Percentiles rank a stretch among this genome's conserved stretches.
Conservation (phyloP, 805 yeast genomes). For the Barnettozyma wickerhamii region DNA sequence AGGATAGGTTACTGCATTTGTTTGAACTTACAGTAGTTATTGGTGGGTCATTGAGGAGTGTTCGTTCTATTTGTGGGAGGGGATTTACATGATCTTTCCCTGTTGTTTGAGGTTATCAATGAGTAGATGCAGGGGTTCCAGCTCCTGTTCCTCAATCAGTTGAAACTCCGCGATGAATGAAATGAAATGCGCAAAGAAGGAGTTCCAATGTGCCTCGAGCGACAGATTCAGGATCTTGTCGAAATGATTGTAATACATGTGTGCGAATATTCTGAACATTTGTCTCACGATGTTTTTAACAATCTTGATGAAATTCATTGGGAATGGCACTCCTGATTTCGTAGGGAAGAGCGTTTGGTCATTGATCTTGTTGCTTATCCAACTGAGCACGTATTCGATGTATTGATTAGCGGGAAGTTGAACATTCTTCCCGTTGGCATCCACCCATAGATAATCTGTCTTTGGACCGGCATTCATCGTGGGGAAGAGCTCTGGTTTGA, state of each 20-base stretch:
- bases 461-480: constrained; percentile 96
- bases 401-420: constrained; percentile 90
- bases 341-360: constrained; percentile 93
- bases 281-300: constrained; percentile 85
- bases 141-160: constrained; percentile 71
- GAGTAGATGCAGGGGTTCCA: constrained; percentile 72
- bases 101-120: constrained; percentile 79
- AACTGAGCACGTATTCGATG: constrained; percentile 84
- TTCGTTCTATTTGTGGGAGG: no score
- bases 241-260: constrained; percentile 90
- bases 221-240: constrained; percentile 90
- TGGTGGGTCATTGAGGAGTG: background rate
- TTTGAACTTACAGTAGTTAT: background rate
- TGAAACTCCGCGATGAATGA: constrained; percentile 83
- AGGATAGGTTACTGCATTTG: background rate
- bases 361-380: constrained; percentile 84
- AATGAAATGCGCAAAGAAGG: constrained; percentile 91
- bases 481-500: constrained; percentile 84
- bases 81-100: constrained; percentile 70
- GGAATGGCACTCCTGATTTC: constrained; percentile 81
- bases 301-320: constrained; percentile 76
- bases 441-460: constrained; percentile 89
- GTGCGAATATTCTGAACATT: constrained; percentile 94
- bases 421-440: constrained; percentile 71
- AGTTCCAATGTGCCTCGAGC: constrained; percentile 96